Evolutionary conservation across 208 protist species (phyloP).

Genomic region (Trypanosoma lewisi): DNA sequence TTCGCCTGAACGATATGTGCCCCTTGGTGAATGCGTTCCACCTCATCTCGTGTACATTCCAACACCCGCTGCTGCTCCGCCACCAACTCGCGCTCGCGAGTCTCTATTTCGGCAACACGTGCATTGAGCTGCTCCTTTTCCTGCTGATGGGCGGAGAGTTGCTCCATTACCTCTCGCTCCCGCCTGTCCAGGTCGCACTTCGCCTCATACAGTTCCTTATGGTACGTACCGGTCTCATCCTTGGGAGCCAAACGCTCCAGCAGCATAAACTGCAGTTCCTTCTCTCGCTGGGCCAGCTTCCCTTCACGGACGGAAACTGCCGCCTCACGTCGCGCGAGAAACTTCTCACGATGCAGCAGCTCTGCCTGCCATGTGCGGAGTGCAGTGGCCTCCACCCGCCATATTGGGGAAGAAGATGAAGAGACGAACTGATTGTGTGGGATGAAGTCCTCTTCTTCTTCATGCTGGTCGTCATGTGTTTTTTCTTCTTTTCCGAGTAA

Average conservation of each 20-base stretch:
- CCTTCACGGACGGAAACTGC: not conserved
- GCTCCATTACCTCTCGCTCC: not conserved
- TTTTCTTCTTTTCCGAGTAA: not conserved
- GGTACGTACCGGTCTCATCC: not conserved
- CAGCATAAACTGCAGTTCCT: not conserved
- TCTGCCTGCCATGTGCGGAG: not conserved
- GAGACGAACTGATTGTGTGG: not conserved
- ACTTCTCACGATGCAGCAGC: slow-evolving; percentile 11
- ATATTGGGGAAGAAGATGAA: not conserved
- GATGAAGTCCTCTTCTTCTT: too few relatives aligned
- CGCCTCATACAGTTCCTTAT: not conserved
- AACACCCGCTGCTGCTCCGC: slow-evolving; percentile 14
- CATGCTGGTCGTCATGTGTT: too few relatives aligned
- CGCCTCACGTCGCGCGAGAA: slow-evolving; percentile 5
- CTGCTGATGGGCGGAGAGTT: not conserved
- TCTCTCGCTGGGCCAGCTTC: not conserved
- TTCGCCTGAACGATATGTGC: slow-evolving; percentile 6
- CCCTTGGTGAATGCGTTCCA: slow-evolving; percentile 18
- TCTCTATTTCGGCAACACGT: not conserved
- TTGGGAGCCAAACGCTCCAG: slow-evolving; percentile 4
- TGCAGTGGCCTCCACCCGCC: not conserved
- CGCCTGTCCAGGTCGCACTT: not conserved
- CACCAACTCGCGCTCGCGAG: slow-evolving; percentile 6
- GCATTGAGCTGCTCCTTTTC: not conserved
- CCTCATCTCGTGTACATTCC: not conserved